Evolutionary conservation across 2,329 filamentous ascomycete genomes (phyloP), one percentile per base, ranked within the genome.

Genomic region (Aureobasidium sp.): DNA sequence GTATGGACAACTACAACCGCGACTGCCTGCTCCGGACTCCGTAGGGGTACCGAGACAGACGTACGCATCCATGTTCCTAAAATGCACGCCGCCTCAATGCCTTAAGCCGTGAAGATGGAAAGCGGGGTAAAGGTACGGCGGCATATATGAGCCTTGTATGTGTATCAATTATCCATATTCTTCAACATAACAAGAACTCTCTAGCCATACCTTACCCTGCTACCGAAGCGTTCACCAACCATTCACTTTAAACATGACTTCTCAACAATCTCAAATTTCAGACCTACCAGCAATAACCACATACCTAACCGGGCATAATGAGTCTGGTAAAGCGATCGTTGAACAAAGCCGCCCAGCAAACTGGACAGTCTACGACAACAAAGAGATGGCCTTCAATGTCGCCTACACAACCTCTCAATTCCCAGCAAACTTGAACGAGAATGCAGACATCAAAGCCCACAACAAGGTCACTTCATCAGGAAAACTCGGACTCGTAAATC

Each of bases 381-480:
- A 79, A 65, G 76, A 77, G 42, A 76, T 80, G 37, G 73, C 72
- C 17, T 83, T 83, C 70, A 73, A 73, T 20, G 77, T 83, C 32
- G 76, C 75, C 63, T 84, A 82, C 72, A 79, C 80, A 4, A 80
- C 82, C 13, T 74, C 75, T 57, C 69, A 72, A 58, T 79, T 79
- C 58, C 81, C 82, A 0, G 75, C 79, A 34, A 68, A 78, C 53
- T 72, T 84, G 61, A 74, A 76, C 66, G 66, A 71, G 27, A 75
- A 80, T 63, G 67, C 73, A 61, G 82, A 85, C 67, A 72, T 84
- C 26, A 66, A 70, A 9, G 71, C 74, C 9, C 82, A 84, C 69
- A 70, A 75, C 34, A 65, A 68, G 41, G 78, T 77, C 64, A 72
- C 82, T 44, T 63, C 67, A 3, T 66, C 65, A 15, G 70, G 71